Evolutionary conservation across 176 grass and related monocot species (phyloP).

Genomic region (Leersia perrieri): DNA sequence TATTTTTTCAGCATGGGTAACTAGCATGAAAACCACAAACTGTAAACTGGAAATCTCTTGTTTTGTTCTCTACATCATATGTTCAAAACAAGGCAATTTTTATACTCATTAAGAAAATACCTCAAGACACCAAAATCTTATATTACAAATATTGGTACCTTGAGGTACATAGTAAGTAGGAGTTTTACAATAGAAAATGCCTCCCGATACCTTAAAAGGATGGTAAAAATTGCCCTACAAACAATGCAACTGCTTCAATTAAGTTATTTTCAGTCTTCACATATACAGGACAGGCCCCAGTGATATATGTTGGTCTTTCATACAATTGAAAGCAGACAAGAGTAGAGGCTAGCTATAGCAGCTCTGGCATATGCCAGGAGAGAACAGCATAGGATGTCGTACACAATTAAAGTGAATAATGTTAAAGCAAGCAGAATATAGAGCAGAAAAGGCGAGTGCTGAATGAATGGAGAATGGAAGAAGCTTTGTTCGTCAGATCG

Average conservation of each 20-base stretch:
- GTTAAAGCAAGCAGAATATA: neutral
- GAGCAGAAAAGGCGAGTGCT: neutral
- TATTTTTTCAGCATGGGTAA: no score
- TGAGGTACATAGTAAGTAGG: no score
- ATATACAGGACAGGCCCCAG: neutral
- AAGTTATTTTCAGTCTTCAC: neutral
- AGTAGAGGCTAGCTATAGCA: neutral
- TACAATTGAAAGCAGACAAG: neutral
- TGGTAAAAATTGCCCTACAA: neutral
- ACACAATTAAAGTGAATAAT: neutral
- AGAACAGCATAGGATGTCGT: neutral
- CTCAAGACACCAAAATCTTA: no score
- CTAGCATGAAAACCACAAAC: no score
- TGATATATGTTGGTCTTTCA: neutral
- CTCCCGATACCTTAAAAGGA: no score
- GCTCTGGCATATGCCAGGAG: neutral
- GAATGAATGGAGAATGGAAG: neutral
- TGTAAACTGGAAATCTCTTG: no score
- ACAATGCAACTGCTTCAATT: neutral
- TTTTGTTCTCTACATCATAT: no score
- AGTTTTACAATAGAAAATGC: neutral
- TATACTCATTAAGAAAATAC: no score
- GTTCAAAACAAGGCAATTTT: neutral
- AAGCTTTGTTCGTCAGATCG: neutral
- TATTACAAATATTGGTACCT: no score